Conservation (phyloP, 129 eudicot genomes). For the Tagetes erecta region DNA sequence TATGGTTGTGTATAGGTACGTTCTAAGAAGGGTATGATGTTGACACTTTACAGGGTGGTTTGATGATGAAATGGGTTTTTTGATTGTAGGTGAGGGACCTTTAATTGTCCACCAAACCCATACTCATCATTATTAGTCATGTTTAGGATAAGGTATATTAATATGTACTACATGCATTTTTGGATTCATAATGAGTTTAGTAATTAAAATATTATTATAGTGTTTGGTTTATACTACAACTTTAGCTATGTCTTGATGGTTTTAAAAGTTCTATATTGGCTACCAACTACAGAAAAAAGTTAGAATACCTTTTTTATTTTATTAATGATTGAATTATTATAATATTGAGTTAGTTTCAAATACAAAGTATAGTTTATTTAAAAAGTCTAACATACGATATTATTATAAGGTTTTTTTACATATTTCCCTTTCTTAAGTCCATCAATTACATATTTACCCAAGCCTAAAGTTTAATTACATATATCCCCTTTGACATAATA, state of each 20-base stretch:
- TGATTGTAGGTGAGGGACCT: conserved; percentile 36
- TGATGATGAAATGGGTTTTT: conserved; percentile 39
- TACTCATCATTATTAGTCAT: conserved; percentile 14
- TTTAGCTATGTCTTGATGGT: background rate
- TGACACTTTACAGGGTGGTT: conserved; percentile 45
- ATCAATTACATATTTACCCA: too few relatives aligned
- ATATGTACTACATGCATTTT: background rate
- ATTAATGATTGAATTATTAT: too few relatives aligned
- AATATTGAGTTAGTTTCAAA: too few relatives aligned
- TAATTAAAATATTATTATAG: background rate
- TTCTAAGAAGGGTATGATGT: conserved; percentile 26
- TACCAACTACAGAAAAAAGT: background rate
- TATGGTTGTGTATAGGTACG: conserved; percentile 13
- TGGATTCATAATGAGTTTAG: background rate
- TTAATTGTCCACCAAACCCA: conserved; percentile 37
- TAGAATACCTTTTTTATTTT: too few relatives aligned
- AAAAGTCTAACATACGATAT: too few relatives aligned
- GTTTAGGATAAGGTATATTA: conserved; percentile 28
- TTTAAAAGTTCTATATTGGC: background rate
- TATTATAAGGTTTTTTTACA: too few relatives aligned
- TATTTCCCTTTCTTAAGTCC: too few relatives aligned
- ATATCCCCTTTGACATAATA: too few relatives aligned
- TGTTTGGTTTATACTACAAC: conserved; percentile 6
- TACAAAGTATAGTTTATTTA: too few relatives aligned
- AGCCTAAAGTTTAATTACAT: too few relatives aligned